Evolutionary conservation across 305 asterid genomes (phyloP), one percentile per base, ranked within the genome.

Genomic region (Fraxinus ornus): DNA sequence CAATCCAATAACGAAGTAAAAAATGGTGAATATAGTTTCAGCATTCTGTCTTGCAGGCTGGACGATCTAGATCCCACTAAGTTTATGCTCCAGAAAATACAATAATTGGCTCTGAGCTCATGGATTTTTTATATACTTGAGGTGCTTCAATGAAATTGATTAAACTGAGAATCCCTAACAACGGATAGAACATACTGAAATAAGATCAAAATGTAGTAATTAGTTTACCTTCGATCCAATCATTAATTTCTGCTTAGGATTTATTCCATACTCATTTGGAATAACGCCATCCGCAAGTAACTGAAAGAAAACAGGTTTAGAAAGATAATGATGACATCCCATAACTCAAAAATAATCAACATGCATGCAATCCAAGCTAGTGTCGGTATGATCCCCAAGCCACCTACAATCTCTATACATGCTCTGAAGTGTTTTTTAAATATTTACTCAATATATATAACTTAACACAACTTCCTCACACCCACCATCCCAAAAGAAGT

Each of bases 231-330:
- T 93, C 13, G 99, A 94, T 57, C 99, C 99, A 86, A 96, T 93
- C 90, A 94, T 92, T 39, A 96, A 85, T 85, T 91, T 96, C 89
- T 94, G 99, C 89, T 78, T 84, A 55, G 99, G 97, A 82, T 96
- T 96, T 87, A 96, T 96, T 62, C 99, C 99, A 79, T 96, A 96
- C 86, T 96, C 99, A 83, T 96, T 96, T 77, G 98, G 99, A 86
- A 96, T 96, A 85, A 96, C 99, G 78, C 98, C 99, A 88, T 96
- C 99, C 76, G 98, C 99, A 85, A 96, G 97, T 86, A 91, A 86
- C 99, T 95, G 93, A 83, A 87, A 83, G 66, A 81, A 66, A 83
- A 84, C 28, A 49, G 35, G 57, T 74, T 35, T 37, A 47, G n/a
- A 44, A 52, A 15, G 39, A 71, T 30, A 71, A 32, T 71, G 44